Percentiles rank a stretch among this genome's conserved stretches.
These are phyloP conservation scores for Chimonanthus praecox DNA, from an alignment of 164 flowering plant species.

Conservation along the genomic window DNA sequence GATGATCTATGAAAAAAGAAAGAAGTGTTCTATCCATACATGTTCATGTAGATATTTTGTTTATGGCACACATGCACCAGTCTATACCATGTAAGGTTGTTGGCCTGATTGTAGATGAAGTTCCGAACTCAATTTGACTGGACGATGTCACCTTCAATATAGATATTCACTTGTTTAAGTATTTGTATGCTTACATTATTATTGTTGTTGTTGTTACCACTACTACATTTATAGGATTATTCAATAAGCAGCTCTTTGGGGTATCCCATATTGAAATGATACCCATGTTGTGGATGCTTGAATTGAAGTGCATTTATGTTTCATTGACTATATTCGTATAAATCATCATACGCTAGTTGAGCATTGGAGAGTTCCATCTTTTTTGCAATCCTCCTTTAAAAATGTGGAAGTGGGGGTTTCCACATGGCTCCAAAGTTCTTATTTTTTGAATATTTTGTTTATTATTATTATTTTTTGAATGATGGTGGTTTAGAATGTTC, in stretches of 20 bases:
- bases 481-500: too few relatives aligned
- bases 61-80: background rate
- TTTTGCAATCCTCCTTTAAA: too few relatives aligned
- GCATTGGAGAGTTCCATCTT: background rate
- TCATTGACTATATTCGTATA: background rate
- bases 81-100: background rate
- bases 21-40: background rate
- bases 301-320: too few relatives aligned
- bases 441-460: too few relatives aligned
- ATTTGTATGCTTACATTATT: background rate
- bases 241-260: background rate
- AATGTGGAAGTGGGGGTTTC: too few relatives aligned
- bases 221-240: background rate
- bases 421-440: too few relatives aligned
- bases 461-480: too few relatives aligned
- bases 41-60: too few relatives aligned
- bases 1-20: background rate
- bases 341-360: background rate
- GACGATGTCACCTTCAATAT: background rate
- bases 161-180: background rate
- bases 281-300: too few relatives aligned
- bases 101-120: background rate
- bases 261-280: background rate
- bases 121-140: background rate
- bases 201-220: background rate